Base-by-base conservation (phyloP, 331 rosid genomes). In the Quercus lobata region DNA sequence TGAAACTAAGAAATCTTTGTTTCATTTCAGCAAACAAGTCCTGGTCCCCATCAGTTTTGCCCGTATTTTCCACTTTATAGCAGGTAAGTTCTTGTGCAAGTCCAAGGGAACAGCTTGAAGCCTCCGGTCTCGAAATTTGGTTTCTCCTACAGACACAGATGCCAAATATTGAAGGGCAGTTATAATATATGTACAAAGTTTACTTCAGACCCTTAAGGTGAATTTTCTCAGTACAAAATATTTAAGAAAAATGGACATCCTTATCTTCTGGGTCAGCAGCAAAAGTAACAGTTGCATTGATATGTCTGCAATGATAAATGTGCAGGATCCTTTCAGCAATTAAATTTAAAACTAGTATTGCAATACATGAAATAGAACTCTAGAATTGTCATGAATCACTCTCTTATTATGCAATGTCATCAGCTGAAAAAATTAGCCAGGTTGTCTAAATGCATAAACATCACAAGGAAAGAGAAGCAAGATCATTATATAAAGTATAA, bases 1-100 rank as follows among this genome's bases (percentile, higher is more conserved):
- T 95, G 85, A 93, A 95, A 70, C 80, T 82, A 75, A 89, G 87
- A 89, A 95, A 91, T 54, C 98, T 90, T 66, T 83, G 83, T 72
- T 84, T 88, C 93, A 93, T 90, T 68, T 89, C 85, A 54, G 29
- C 88, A 83, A 96, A 92, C 25, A 88, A 79, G 75, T 86, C 83
- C 58, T 78, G 72, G 54, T 70, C 79, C 16, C 78, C 81, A 52
- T 79, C 84, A 78, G 32, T 79, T 75, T 85, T 81, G 32, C 69
- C 63, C 79, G 76, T 78, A 41, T 74, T 80, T 78, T 79, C 69
- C 49, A 62, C 75, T 19, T 85, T 41, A 44, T 41, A 69, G 34
- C 74, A 57, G 24, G 29, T 63, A 57, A 10, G 69, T 70, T 80
- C 87, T 70, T 6, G 76, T 44, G 77, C 25, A 32, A 56, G 79